Percentiles rank a stretch among this genome's conserved stretches.
phyloP scores from a whole-genome alignment of 1,139 yeast species.

The Waltiozyma sp. region DNA sequence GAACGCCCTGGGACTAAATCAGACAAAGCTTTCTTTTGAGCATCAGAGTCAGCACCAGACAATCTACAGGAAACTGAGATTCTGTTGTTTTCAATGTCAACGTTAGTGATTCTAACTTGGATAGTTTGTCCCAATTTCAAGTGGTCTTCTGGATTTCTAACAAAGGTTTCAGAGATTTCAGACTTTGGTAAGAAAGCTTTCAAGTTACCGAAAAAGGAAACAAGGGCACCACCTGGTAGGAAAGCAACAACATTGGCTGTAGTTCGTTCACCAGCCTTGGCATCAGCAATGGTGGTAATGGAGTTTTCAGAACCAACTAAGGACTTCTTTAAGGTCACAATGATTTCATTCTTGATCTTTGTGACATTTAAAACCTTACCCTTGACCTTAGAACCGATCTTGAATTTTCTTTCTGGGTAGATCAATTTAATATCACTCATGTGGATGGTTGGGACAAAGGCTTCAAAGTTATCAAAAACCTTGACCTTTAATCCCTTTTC shows the following conservation, averaged over 20 bases:
- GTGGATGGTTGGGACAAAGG: slow-evolving; percentile 63
- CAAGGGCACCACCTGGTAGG: slow-evolving; percentile 68
- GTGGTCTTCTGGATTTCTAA: slow-evolving; percentile 65
- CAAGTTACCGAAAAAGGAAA: slow-evolving; percentile 70
- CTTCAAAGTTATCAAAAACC: slow-evolving; percentile 55
- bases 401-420: slow-evolving; percentile 88
- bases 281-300: slow-evolving; percentile 41
- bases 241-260: slow-evolving; percentile 69
- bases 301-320: slow-evolving; percentile 61
- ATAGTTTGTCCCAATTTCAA: slow-evolving; percentile 81
- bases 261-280: slow-evolving; percentile 49
- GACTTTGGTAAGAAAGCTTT: slow-evolving; percentile 75
- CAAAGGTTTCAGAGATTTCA: slow-evolving; percentile 86
- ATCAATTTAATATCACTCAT: slow-evolving; percentile 76
- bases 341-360: slow-evolving; percentile 31
- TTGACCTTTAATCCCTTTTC: slow-evolving; percentile 61
- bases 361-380: slow-evolving; percentile 49
- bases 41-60: slow-evolving; percentile 38
- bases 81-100: slow-evolving; percentile 44
- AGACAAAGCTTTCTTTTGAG: slow-evolving; percentile 38
- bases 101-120: slow-evolving; percentile 49
- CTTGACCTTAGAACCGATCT: slow-evolving; percentile 68
- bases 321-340: slow-evolving; percentile 73
- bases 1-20: slow-evolving; percentile 51
- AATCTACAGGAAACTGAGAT: slow-evolving; percentile 68